These are phyloP conservation scores for Aspergillus pseudotamarii DNA, from an alignment of 2,329 filamentous ascomycete genomes.

Conservation along the genomic window DNA sequence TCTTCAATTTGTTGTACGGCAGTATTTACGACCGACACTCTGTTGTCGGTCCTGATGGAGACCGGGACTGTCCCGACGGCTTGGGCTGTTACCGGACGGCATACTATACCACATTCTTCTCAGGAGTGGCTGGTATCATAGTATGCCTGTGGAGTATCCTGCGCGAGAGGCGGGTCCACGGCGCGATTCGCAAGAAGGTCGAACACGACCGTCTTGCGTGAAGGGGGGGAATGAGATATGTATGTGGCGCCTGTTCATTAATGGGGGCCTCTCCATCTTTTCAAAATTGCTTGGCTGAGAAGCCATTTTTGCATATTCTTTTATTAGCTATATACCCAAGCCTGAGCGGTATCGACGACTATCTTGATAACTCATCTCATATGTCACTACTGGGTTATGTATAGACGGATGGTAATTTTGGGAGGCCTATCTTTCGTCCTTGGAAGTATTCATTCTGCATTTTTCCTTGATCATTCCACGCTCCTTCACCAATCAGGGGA, in stretches of 20 bases:
- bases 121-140: slow-evolving; percentile 68
- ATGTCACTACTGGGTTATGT: background rate
- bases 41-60: slow-evolving; percentile 66
- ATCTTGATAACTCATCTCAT: background rate
- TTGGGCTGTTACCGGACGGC: slow-evolving; percentile 78
- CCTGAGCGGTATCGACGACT: background rate
- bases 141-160: slow-evolving; percentile 64
- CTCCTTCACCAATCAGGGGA: background rate
- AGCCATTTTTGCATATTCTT: background rate
- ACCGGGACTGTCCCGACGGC: slow-evolving; percentile 75
- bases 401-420: background rate
- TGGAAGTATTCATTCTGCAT: background rate
- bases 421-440: background rate
- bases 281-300: background rate
- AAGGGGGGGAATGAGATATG: background rate
- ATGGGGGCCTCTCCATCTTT: background rate
- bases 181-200: slow-evolving; percentile 28
- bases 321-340: background rate
- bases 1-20: slow-evolving; percentile 93
- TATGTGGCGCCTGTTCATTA: background rate
- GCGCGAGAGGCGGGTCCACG: slow-evolving; percentile 40
- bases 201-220: slow-evolving; percentile 38
- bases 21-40: slow-evolving; percentile 80
- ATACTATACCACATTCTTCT: slow-evolving; percentile 75
- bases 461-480: background rate